Evolutionary conservation across 257 asterid species (phyloP), one percentile per base, ranked within the genome.

Genomic region (Solanum lycopersicoides): DNA sequence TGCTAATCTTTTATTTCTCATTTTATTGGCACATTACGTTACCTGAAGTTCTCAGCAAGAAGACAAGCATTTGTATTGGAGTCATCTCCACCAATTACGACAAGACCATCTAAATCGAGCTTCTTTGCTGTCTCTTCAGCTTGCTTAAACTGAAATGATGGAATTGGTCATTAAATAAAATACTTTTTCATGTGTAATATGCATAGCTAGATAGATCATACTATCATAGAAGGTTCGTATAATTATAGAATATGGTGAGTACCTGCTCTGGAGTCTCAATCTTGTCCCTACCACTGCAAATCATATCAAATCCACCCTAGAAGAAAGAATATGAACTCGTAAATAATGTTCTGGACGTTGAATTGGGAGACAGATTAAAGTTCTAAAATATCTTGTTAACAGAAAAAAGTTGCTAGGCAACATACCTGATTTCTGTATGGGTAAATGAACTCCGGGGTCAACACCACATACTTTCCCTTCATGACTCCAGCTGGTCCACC

Each of bases 231-330:
- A 34, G 7, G 45, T 21, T 20, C 72, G 15, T 28, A 79, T 45
- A 45, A 25, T 45, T 68, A 76, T 39, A 69, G 65, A 45, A 90
- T 42, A 34, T 30, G 88, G 82, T 15, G 6, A 74, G 39, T 56
- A 97, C 99, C 96, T 97, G 99, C 73, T 97, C 99, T 82, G 99
- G 99, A 86, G 98, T 97, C 91, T 97, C 99, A 88, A 97, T 97
- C 93, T 96, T 97, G 95, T 97, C 99, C 92, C 99, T 93, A 84
- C 99, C 99, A 86, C 99, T 97, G 91, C 96, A 89, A 77, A 96
- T 97, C 99, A 97, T 96, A 91, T 97, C 99, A 84, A 97, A 97
- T 88, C 99, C 99, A 88, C 99, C 99, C 99, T 97, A 93, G 72
- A 47, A 90, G 68, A 75, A 88, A 88, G 45, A 25, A 34, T 21